These are phyloP conservation scores for Heimioporus sp. DNA, from an alignment of 768 basidiomycete species.

Conservation along the genomic window DNA sequence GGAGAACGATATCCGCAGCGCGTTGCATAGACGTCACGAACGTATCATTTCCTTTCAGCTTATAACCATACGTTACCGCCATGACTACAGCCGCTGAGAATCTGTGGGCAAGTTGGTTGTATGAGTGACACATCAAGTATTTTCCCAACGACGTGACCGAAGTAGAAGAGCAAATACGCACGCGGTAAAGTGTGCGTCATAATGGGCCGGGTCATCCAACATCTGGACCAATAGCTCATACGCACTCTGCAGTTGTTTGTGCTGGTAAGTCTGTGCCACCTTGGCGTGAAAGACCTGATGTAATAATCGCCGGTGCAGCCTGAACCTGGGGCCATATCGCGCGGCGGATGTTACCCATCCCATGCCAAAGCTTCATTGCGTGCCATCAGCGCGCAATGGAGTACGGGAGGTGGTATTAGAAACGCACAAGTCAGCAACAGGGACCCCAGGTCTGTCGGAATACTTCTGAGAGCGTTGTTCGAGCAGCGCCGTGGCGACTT, in stretches of 20 bases:
- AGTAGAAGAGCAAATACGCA: background rate
- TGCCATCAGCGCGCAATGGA: background rate
- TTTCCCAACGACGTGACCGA: background rate
- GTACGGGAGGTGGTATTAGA: background rate
- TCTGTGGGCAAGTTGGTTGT: background rate
- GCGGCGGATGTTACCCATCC: slow-evolving; percentile 9
- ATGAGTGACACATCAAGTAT: background rate
- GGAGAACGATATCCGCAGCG: slow-evolving; percentile 8
- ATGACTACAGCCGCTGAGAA: slow-evolving; percentile 7
- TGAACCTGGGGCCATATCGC: slow-evolving; percentile 22
- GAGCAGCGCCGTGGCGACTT: slow-evolving; percentile 46
- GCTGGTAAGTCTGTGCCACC: slow-evolving; percentile 9
- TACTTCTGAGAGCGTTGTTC: slow-evolving; percentile 53
- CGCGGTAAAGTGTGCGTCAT: slow-evolving; percentile 10
- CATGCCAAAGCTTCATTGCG: slow-evolving; percentile 14
- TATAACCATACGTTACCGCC: slow-evolving; percentile 20
- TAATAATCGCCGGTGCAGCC: slow-evolving; percentile 20
- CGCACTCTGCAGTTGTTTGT: slow-evolving; percentile 9
- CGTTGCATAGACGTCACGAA: slow-evolving; percentile 10
- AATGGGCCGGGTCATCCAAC: slow-evolving; percentile 7
- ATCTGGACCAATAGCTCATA: slow-evolving; percentile 8
- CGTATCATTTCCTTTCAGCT: slow-evolving; percentile 3
- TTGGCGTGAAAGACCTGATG: slow-evolving; percentile 16
- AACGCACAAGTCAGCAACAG: slow-evolving; percentile 2
- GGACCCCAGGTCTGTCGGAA: slow-evolving; percentile 28